Evolutionary conservation across 1,284 basidiomycete species (phyloP), one percentile per base, ranked within the genome.

Genomic region (Pseudozyma hubeiensis): DNA sequence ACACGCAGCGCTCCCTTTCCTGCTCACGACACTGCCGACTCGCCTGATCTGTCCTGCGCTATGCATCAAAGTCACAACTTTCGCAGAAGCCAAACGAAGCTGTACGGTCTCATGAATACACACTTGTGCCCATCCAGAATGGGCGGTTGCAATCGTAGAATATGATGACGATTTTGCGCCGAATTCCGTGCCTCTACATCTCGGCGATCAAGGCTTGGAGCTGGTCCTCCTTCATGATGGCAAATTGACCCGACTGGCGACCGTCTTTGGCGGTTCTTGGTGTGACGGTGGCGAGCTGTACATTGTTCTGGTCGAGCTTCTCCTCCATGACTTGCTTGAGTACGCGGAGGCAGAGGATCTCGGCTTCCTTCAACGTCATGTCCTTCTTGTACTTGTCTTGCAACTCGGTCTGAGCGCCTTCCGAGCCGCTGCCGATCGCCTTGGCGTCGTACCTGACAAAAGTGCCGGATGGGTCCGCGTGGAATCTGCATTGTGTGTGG

Each of bases 241-340:
- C 64, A 53, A 84, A 84, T 43, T 81, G 76, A 7, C 82, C 82
- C 30, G 74, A 77, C 60, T 56, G 62, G 13, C 82, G 66, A 24
- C 81, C 81, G 43, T 81, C 78, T 54, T 79, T 75, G 33, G 79
- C 61, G 30, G 59, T 75, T 31, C 78, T 63, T 29, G 80, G 80
- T 17, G 77, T 79, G 45, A 84, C 82, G 13, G 88, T 89, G 47
- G 96, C 95, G 24, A 99, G 88, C 86, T 99, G 96, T 24, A 99
- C 94, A 81, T 99, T 99, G 87, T 97, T 93, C 83, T 97, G 93
- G 86, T 97, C 94, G 43, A 99, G 89, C 86, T 96, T 96, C 88
- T 99, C 97, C 86, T 99, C 97, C 97, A 99, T 99, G 50, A 99
- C 97, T 87, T 99, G 95, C 87, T 98, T 98, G 73, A 99, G 87